These are phyloP conservation scores for Casuarina equisetifolia DNA, from an alignment of 306 rosid genomes.

Conservation along the genomic window DNA sequence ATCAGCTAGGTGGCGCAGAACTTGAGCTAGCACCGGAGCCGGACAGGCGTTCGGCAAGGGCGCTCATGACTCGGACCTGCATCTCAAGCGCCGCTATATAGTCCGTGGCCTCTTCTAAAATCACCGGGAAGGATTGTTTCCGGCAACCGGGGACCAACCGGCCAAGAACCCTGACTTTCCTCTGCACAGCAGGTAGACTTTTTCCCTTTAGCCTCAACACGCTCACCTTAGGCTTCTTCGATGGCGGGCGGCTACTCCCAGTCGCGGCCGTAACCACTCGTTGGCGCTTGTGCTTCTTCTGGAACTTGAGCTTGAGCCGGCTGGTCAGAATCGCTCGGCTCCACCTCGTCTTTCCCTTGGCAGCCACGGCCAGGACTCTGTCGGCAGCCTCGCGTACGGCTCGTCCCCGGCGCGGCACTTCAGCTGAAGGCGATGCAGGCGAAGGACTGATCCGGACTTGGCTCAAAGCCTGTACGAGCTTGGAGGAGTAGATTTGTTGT, in stretches of 20 bases:
- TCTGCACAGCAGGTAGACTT: constrained; percentile 69
- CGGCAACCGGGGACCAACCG: constrained; percentile 95
- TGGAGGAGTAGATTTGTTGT: constrained; percentile 74
- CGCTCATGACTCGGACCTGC: constrained; percentile 93
- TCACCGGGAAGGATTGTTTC: constrained; percentile 76
- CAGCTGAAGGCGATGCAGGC: constrained; percentile 8
- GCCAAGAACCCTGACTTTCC: constrained; percentile 67
- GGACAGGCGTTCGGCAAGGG: constrained; percentile 59
- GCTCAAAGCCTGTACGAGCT: constrained; percentile 65
- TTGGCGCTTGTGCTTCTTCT: constrained; percentile 48
- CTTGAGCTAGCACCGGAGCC: constrained; percentile 38
- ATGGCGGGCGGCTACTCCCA: constrained; percentile 37
- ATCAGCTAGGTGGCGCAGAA: constrained; percentile 51
- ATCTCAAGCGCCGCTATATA: constrained; percentile 90
- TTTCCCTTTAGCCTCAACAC: constrained; percentile 72
- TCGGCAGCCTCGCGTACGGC: constrained; percentile 86
- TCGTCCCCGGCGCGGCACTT: constrained; percentile 51
- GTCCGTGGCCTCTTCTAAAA: constrained; percentile 81
- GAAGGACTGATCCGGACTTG: constrained; percentile 38
- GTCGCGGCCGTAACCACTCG: constrained; percentile 22
- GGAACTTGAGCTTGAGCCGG: constrained; percentile 73
- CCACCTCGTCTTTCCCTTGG: constrained; percentile 86
- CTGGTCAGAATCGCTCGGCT: constrained; percentile 79
- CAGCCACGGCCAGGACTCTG: constrained; percentile 73
- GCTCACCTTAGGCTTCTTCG: constrained; percentile 62